Conservation (phyloP, 305 asterid species). For the Fraxinus sp. region DNA sequence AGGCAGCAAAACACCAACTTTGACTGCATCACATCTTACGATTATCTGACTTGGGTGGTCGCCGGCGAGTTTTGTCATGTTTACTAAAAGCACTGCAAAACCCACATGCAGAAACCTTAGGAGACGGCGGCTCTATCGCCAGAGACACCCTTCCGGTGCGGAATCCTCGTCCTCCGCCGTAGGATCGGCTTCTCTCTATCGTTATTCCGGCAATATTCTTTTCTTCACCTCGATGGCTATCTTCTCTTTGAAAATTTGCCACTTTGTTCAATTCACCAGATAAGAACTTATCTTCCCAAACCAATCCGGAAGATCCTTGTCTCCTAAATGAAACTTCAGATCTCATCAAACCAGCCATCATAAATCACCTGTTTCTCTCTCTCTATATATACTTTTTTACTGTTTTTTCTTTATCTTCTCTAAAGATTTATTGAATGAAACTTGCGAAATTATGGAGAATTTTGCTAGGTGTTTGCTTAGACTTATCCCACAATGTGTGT, state of each 20-base stretch:
- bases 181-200: conserved; percentile 46
- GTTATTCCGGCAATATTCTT: conserved; percentile 23
- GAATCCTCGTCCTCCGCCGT: conserved; percentile 33
- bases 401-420: not conserved
- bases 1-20: conserved; percentile 10
- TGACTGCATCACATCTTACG: conserved; percentile 24
- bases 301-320: conserved; percentile 54
- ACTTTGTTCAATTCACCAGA: conserved; percentile 32
- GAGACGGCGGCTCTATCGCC: conserved; percentile 47
- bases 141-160: conserved; percentile 45
- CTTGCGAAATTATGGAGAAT: not conserved
- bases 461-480: not conserved
- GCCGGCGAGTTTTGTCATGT: conserved; percentile 33
- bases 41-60: conserved; percentile 37
- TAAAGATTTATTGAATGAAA: conserved; percentile 7
- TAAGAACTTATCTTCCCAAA: conserved; percentile 47
- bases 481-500: not conserved
- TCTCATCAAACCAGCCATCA: conserved; percentile 52
- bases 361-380: not conserved
- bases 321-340: conserved; percentile 48
- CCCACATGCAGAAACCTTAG: conserved; percentile 52
- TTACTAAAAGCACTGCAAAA: conserved; percentile 41
- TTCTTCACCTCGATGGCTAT: not conserved
- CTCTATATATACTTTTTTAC: not conserved
- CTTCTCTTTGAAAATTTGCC: conserved; percentile 23